Conservation (phyloP, 306 rosid species). For the Malus sylvestris region DNA sequence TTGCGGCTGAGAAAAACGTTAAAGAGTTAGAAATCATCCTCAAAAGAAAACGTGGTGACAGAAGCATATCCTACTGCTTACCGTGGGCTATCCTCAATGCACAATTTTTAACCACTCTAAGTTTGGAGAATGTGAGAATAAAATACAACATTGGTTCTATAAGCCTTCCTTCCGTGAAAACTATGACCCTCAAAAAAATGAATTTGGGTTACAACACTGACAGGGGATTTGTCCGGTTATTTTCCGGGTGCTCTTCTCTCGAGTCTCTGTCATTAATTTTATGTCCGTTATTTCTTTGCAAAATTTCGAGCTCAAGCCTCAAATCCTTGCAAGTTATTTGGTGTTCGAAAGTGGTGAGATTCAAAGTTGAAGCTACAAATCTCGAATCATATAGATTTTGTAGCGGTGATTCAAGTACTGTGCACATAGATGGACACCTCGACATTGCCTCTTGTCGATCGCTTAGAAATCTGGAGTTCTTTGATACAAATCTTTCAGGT, state of each 20-base stretch:
- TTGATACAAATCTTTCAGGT: background rate
- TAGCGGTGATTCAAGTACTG: background rate
- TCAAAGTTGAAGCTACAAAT: background rate
- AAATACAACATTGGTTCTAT: background rate
- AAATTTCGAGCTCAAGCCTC: conserved; percentile 2
- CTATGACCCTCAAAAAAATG: background rate
- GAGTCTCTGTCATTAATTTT: background rate
- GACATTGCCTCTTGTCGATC: background rate
- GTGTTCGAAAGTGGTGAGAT: too few relatives aligned
- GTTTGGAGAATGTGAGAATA: background rate
- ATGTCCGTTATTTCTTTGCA: background rate
- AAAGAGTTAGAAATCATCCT: background rate
- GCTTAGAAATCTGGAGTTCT: background rate
- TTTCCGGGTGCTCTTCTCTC: background rate
- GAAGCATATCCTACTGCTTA: background rate
- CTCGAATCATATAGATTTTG: background rate
- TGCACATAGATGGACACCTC: background rate
- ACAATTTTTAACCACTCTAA: background rate
- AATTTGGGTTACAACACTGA: background rate
- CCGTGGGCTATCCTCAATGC: background rate
- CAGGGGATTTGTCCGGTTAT: background rate
- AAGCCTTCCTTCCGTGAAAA: conserved; percentile 2
- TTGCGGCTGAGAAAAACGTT: background rate
- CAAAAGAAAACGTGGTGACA: background rate
- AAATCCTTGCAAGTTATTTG: background rate